Evolutionary conservation across 805 yeast species (phyloP).

Genomic region (Metschnikowia reukaufii): DNA sequence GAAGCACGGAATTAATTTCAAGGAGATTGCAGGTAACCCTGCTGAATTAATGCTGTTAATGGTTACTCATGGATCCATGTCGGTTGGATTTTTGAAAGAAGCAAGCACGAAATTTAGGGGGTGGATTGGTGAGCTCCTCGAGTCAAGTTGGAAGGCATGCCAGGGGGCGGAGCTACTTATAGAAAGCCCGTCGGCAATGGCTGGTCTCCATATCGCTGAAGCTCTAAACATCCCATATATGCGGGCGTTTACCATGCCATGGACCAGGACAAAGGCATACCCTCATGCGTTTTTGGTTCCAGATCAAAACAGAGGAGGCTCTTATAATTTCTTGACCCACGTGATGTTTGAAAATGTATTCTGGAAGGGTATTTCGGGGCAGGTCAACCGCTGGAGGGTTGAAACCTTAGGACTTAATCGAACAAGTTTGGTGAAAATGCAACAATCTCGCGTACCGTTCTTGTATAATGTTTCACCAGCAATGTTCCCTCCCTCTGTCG

Average conservation of each 20-base stretch:
- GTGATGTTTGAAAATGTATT: slow-evolving; percentile 89
- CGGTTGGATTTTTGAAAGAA: slow-evolving; percentile 77
- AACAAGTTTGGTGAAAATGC: slow-evolving; percentile 69
- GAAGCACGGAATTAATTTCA: slow-evolving; percentile 64
- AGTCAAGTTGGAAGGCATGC: slow-evolving; percentile 84
- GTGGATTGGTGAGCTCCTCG: slow-evolving; percentile 77
- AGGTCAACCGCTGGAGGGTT: slow-evolving; percentile 85
- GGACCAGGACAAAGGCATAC: slow-evolving; percentile 94
- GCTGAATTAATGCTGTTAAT: slow-evolving; percentile 87
- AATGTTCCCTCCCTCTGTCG: slow-evolving; percentile 89
- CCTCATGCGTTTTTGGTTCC: slow-evolving; percentile 97
- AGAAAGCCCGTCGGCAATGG: slow-evolving; percentile 97
- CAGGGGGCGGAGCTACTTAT: slow-evolving; percentile 78
- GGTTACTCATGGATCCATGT: slow-evolving; percentile 88
- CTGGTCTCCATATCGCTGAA: slow-evolving; percentile 93
- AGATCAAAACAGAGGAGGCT: slow-evolving; percentile 89
- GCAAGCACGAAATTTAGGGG: slow-evolving; percentile 76
- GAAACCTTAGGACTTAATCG: slow-evolving; percentile 61
- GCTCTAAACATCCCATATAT: slow-evolving; percentile 86
- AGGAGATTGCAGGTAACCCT: slow-evolving; percentile 87
- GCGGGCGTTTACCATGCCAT: slow-evolving; percentile 97
- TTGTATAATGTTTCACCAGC: slow-evolving; percentile 85
- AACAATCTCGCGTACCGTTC: slow-evolving; percentile 81
- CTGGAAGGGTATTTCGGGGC: slow-evolving; percentile 89
- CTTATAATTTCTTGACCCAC: slow-evolving; percentile 89